Conservation (phyloP, 1,284 basidiomycete species). For the Cystobasidium sp. region DNA sequence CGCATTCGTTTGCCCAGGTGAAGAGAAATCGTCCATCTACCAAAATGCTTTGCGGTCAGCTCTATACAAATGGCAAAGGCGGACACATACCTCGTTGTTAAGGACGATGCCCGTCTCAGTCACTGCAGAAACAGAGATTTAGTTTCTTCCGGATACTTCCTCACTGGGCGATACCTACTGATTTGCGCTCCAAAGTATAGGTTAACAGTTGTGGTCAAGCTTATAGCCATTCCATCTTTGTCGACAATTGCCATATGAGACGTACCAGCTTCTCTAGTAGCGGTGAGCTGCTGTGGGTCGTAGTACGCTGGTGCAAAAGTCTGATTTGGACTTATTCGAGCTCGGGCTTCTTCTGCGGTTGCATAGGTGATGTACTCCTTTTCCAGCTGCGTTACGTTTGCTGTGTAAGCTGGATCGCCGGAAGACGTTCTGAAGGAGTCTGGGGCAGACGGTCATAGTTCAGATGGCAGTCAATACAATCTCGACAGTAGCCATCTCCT, state of each 20-base stretch:
- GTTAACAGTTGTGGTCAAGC: conserved; percentile 60
- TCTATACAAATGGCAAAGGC: not conserved
- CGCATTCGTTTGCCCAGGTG: conserved; percentile 56
- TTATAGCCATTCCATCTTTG: conserved; percentile 56
- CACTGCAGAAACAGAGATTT: conserved; percentile 39
- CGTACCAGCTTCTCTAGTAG: conserved; percentile 57
- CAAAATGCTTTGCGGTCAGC: conserved; percentile 47
- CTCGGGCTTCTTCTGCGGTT: conserved; percentile 53
- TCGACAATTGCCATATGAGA: conserved; percentile 58
- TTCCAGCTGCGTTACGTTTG: conserved; percentile 57
- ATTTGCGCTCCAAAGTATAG: conserved; percentile 56
- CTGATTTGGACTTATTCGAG: conserved; percentile 53
- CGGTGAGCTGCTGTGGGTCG: conserved; percentile 55
- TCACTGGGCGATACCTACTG: conserved; percentile 49
- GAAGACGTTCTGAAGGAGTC: conserved; percentile 58
- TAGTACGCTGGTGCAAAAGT: conserved; percentile 55
- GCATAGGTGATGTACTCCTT: conserved; percentile 54
- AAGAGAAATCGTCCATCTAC: conserved; percentile 59
- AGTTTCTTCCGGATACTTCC: no score
- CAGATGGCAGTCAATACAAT: conserved; percentile 27
- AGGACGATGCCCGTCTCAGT: conserved; percentile 53
- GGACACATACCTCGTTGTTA: conserved; percentile 47
- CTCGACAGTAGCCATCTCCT: not conserved
- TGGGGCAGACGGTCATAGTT: conserved; percentile 54
- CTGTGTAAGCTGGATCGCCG: conserved; percentile 59